Evolutionary conservation across 768 basidiomycete species (phyloP), one percentile per base, ranked within the genome.

Genomic region (Collybiopsis luxurians): DNA sequence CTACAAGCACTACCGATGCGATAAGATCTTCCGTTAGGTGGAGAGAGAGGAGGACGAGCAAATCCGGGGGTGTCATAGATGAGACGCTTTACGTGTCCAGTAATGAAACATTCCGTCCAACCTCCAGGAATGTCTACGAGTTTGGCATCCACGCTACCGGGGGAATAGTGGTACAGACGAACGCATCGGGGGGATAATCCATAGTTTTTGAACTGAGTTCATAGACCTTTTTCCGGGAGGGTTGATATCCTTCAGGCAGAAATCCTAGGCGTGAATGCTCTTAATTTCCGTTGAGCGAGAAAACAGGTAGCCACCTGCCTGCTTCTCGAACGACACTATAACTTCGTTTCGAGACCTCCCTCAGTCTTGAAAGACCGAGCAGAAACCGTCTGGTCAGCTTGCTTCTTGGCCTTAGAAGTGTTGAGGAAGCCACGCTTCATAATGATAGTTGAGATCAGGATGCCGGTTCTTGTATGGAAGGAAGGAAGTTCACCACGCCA

Each of bases 271-370:
- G n/a, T n/a, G n/a, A n/a, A n/a, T n/a, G n/a, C n/a, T n/a, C n/a
- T n/a, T n/a, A n/a, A n/a, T n/a, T n/a, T n/a, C n/a, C n/a, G n/a
- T n/a, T n/a, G n/a, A n/a, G n/a, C n/a, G 69, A 46, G 69, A 63
- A 7, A 61, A 54, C 13, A 65, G 66, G 58, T 65, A 70, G 2
- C 13, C 62, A 68, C 15, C 58, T 58, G 51, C 71, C 69, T 46
- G 31, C 31, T 6, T 34, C 13, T 34, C 6, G 31, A 13, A 53
- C 55, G 3, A 59, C 47, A 23, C 17, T 7, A 40, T 15, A 17
- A 21, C 7, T 27, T 15, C 19, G n/a, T 23, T 21, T 4, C 24
- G 34, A 2, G 3, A 42, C 31, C n/a, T 36, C 9, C 24, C 13
- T 30, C 15, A 6, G 13, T 10, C 15, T 19, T 30, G 11, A 13